phyloP scores from a whole-genome alignment of 148 eudicot species.

The Nepenthes gracilis region DNA sequence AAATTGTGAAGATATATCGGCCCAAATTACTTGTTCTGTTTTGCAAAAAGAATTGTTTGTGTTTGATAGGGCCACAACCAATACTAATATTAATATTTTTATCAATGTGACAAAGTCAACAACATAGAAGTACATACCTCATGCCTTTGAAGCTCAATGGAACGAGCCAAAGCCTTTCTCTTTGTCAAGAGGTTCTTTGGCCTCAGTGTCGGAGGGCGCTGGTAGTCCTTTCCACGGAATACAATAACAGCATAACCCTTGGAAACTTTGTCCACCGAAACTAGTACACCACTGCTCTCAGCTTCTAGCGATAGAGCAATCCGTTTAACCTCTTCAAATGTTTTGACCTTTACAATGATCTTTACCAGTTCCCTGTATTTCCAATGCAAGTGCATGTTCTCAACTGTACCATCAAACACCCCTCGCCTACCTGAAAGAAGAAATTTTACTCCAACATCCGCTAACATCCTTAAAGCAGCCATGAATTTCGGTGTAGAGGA shows the following conservation, averaged over 20 bases:
- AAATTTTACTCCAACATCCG: constrained; percentile 5
- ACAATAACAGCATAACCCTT: constrained; percentile 89
- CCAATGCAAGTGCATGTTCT: constrained; percentile 99
- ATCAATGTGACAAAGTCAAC: neutral
- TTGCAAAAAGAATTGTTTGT: no score
- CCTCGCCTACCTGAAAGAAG: constrained; percentile 81
- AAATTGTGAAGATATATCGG: no score
- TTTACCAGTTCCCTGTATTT: constrained; percentile 89
- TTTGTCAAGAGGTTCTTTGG: constrained; percentile 93
- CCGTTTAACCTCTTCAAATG: constrained; percentile 61
- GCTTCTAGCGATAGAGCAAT: constrained; percentile 86
- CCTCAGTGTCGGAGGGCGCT: constrained; percentile 60
- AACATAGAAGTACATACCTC: constrained; percentile 38
- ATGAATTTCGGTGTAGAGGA: neutral
- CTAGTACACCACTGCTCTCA: constrained; percentile 91
- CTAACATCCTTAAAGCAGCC: neutral
- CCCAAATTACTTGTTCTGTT: no score
- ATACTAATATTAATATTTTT: neutral
- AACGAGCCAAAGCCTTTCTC: constrained; percentile 88
- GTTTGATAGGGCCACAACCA: no score
- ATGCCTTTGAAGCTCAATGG: constrained; percentile 88
- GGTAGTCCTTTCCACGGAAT: constrained; percentile 79
- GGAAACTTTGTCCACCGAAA: constrained; percentile 86
- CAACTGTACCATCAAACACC: constrained; percentile 93
- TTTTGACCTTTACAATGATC: constrained; percentile 61